Conservation (phyloP, 2,329 filamentous ascomycete genomes). For the Venturia carpophila region DNA sequence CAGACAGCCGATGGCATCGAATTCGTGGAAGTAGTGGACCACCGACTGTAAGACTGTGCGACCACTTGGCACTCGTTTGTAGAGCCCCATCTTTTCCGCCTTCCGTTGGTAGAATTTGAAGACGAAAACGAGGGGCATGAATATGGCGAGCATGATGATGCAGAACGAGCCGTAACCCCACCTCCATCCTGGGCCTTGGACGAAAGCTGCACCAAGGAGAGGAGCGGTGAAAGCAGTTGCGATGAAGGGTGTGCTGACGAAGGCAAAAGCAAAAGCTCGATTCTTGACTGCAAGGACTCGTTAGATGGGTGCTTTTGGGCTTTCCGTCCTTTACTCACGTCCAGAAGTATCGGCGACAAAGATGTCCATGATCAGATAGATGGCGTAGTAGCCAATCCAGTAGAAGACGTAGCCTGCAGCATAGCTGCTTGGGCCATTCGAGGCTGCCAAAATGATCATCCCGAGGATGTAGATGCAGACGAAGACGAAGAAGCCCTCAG, state of each 20-base stretch:
- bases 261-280: constrained; percentile 55
- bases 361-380: constrained; percentile 54
- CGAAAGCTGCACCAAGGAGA: constrained; percentile 48
- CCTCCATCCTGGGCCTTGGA: constrained; percentile 50
- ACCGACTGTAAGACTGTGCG: constrained; percentile 43
- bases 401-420: constrained; percentile 58
- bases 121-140: constrained; percentile 53
- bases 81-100: constrained; percentile 48
- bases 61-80: constrained; percentile 34
- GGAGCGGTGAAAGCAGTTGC: constrained; percentile 57
- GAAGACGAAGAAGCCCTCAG: constrained; percentile 53
- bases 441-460: constrained; percentile 59
- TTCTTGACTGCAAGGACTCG: constrained; percentile 41
- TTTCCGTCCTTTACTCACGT: constrained; percentile 18
- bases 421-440: constrained; percentile 50
- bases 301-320: not conserved
- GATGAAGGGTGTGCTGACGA: constrained; percentile 57
- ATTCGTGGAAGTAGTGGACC: constrained; percentile 51
- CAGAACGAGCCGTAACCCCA: constrained; percentile 63
- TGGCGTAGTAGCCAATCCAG: constrained; percentile 51
- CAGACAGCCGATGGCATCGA: constrained; percentile 56
- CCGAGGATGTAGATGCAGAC: constrained; percentile 45
- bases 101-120: constrained; percentile 25
- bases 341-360: constrained; percentile 62
- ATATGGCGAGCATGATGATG: constrained; percentile 55